Evolutionary conservation across 1,284 basidiomycete species (phyloP).

Genomic region (Hortiboletus rubellus): DNA sequence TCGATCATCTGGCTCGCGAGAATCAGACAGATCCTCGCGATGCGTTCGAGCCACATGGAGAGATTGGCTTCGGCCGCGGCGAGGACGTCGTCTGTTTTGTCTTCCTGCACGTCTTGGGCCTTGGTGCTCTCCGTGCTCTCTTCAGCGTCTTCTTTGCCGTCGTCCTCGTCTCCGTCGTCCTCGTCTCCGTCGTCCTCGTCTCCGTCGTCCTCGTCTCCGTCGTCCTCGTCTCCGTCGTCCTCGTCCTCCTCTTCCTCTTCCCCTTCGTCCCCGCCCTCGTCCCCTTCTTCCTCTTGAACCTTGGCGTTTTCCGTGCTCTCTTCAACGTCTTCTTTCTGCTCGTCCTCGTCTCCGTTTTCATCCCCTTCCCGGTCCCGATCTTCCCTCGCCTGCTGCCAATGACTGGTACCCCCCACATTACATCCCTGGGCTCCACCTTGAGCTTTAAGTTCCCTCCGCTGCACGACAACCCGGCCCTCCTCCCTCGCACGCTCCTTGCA

Average conservation of each 20-base stretch:
- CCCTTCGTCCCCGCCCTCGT: background rate
- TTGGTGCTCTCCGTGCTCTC: background rate
- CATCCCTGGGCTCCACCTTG: background rate
- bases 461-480: slow-evolving; percentile 29
- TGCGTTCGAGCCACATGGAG: slow-evolving; percentile 79
- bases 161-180: background rate
- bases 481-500: slow-evolving; percentile 65
- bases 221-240: background rate
- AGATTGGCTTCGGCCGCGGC: slow-evolving; percentile 41
- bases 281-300: background rate
- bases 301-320: background rate
- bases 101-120: background rate
- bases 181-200: background rate
- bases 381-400: background rate
- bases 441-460: slow-evolving; percentile 40
- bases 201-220: background rate
- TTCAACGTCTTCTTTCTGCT: background rate
- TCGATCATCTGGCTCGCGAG: slow-evolving; percentile 74
- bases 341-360: background rate
- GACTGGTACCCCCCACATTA: background rate
- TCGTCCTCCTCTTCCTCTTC: background rate
- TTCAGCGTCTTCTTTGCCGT: background rate
- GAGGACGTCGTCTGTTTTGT: slow-evolving; percentile 20
- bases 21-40: slow-evolving; percentile 65
- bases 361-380: background rate